Evolutionary conservation across 2,329 filamentous ascomycete species (phyloP).

Genomic region (Periglandula ipomoeae): DNA sequence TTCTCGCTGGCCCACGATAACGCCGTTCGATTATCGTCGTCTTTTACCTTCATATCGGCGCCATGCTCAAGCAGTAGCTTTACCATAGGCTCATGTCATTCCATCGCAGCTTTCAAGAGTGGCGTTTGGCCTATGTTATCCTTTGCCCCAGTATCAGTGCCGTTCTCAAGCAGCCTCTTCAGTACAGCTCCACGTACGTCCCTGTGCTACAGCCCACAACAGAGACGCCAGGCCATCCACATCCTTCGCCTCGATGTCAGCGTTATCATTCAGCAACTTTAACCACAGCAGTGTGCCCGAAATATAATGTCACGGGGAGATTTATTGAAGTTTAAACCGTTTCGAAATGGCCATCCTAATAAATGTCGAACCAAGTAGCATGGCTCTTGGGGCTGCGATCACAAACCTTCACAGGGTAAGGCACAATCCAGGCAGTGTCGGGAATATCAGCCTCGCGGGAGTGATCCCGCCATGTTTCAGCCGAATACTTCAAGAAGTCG

Average conservation of each 20-base stretch:
- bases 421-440: no score
- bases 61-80: slow-evolving; percentile 6
- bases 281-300: no score
- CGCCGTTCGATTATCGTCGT: background rate
- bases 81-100: slow-evolving; percentile 9
- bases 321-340: no score
- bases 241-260: background rate
- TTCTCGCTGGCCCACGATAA: background rate
- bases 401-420: no score
- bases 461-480: no score
- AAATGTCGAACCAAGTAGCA: no score
- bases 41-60: background rate
- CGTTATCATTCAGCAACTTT: no score
- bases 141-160: background rate
- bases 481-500: no score
- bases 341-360: no score
- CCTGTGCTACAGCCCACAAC: background rate
- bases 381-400: no score
- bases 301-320: no score
- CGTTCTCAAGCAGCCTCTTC: slow-evolving; percentile 4
- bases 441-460: no score
- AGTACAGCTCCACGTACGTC: slow-evolving; percentile 7
- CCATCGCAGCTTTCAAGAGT: slow-evolving; percentile 1
- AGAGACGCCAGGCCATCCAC: background rate
- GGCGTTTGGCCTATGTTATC: slow-evolving; percentile 3